A percentile compares a stretch with the other conserved stretches of the same genome.
phyloP scores from a whole-genome alignment of 139 green algal genomes.

The Chlamydomonas urium region DNA sequence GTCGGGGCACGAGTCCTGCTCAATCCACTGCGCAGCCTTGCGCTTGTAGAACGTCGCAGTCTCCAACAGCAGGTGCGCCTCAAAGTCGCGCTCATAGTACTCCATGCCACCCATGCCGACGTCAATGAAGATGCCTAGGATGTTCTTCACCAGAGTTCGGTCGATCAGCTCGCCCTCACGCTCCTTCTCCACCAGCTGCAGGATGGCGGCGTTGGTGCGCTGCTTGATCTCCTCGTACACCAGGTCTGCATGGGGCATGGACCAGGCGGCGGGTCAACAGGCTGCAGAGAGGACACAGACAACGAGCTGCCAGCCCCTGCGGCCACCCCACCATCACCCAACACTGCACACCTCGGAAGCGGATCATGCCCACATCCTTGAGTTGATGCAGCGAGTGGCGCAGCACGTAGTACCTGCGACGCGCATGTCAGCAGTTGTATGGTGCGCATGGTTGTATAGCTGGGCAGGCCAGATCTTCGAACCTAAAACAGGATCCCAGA shows the following conservation, averaged over 20 bases:
- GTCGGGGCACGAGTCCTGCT: slow-evolving; percentile 92
- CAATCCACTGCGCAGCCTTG: slow-evolving; percentile 71
- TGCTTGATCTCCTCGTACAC: slow-evolving; percentile 81
- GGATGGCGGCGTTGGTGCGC: slow-evolving; percentile 65
- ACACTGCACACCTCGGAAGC: slow-evolving; percentile 80
- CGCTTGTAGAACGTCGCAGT: slow-evolving; percentile 82
- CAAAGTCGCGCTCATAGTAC: slow-evolving; percentile 94
- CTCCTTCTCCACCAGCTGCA: slow-evolving; percentile 81
- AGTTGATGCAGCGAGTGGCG: slow-evolving; percentile 81
- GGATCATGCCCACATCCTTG: slow-evolving; percentile 90
- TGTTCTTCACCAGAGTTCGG: slow-evolving; percentile 85
- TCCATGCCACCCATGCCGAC: slow-evolving; percentile 90
- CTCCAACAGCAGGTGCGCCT: slow-evolving; percentile 76
- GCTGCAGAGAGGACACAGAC: no score
- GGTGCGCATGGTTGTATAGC: no score
- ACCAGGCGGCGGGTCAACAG: not conserved
- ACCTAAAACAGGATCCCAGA: no score
- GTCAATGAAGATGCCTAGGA: slow-evolving; percentile 96
- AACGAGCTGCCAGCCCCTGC: no score
- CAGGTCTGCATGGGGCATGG: slow-evolving; percentile 58
- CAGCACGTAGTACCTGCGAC: slow-evolving; percentile 90
- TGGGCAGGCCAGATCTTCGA: no score
- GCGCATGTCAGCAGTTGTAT: not conserved
- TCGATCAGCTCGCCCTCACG: slow-evolving; percentile 94
- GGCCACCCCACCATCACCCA: no score